Conservation (phyloP, 495 filamentous ascomycete species). For the Aspergillus bertholletiae region DNA sequence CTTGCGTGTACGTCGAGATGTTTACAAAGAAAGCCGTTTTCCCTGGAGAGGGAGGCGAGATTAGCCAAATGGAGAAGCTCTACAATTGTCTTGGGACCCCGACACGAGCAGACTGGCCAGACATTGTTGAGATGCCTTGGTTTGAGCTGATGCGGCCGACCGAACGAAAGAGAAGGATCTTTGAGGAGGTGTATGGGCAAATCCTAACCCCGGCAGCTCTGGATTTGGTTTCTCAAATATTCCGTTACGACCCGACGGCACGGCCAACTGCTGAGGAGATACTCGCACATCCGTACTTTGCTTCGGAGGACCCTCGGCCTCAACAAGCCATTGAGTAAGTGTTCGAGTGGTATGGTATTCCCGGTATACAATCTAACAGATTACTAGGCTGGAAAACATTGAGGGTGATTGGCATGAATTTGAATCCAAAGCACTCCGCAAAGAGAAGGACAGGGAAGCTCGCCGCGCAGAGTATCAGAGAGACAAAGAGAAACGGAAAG, state of each 20-base stretch:
- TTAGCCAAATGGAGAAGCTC: slow-evolving; percentile 94
- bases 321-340: slow-evolving; percentile 81
- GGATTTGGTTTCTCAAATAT: slow-evolving; percentile 76
- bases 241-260: slow-evolving; percentile 81
- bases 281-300: slow-evolving; percentile 86
- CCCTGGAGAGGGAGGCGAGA: slow-evolving; percentile 89
- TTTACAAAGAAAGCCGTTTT: slow-evolving; percentile 95
- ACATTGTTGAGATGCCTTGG: slow-evolving; percentile 89
- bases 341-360: background rate
- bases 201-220: slow-evolving; percentile 72
- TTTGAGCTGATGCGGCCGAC: slow-evolving; percentile 82
- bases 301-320: slow-evolving; percentile 72
- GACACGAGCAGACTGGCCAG: slow-evolving; percentile 78
- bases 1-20: slow-evolving; percentile 94
- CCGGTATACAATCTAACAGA: background rate
- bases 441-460: slow-evolving; percentile 84
- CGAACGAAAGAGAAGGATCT: slow-evolving; percentile 70
- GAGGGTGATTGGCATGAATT: slow-evolving; percentile 99
- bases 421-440: slow-evolving; percentile 91
- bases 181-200: slow-evolving; percentile 77
- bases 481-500: slow-evolving; percentile 51
- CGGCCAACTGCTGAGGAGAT: slow-evolving; percentile 84
- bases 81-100: slow-evolving; percentile 92
- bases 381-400: slow-evolving; percentile 69
- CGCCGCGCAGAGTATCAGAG: slow-evolving; percentile 53